These are phyloP conservation scores for Pisolithus tinctorius DNA, from an alignment of 768 basidiomycete genomes.

Conservation along the genomic window DNA sequence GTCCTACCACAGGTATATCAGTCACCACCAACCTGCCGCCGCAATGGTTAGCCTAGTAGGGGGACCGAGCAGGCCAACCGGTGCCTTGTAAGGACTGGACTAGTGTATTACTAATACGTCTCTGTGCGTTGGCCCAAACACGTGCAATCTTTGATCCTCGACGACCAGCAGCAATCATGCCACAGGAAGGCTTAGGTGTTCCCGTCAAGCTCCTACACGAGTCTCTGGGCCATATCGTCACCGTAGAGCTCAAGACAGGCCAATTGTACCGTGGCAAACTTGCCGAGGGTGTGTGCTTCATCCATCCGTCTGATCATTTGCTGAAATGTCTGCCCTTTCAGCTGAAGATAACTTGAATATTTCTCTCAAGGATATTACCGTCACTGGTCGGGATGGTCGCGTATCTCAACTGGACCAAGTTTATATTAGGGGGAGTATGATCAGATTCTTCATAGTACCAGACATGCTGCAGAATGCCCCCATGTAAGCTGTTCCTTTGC, in stretches of 20 bases:
- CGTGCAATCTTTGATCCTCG: slow-evolving; percentile 11
- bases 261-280: slow-evolving; percentile 97
- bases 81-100: not conserved
- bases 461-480: slow-evolving; percentile 99
- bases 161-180: slow-evolving; percentile 19
- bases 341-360: slow-evolving; percentile 99
- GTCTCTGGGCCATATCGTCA: slow-evolving; percentile 91
- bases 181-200: slow-evolving; percentile 72
- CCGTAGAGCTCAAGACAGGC: slow-evolving; percentile 97
- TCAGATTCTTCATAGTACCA: slow-evolving; percentile 98
- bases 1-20: too few species aligned
- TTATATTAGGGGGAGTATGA: slow-evolving; percentile 97
- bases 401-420: slow-evolving; percentile 99
- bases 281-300: slow-evolving; percentile 69
- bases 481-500: slow-evolving; percentile 56
- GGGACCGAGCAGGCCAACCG: too few species aligned
- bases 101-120: not conserved
- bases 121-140: slow-evolving; percentile 8
- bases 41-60: too few species aligned
- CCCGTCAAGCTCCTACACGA: slow-evolving; percentile 97
- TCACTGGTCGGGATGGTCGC: slow-evolving; percentile 95
- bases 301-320: slow-evolving; percentile 5
- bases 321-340: slow-evolving; percentile 31
- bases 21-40: too few species aligned
- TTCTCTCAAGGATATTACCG: slow-evolving; percentile 92